These are phyloP conservation scores for Diaporthe sp. DNA, from an alignment of 2,329 filamentous ascomycete genomes.

Conservation along the genomic window DNA sequence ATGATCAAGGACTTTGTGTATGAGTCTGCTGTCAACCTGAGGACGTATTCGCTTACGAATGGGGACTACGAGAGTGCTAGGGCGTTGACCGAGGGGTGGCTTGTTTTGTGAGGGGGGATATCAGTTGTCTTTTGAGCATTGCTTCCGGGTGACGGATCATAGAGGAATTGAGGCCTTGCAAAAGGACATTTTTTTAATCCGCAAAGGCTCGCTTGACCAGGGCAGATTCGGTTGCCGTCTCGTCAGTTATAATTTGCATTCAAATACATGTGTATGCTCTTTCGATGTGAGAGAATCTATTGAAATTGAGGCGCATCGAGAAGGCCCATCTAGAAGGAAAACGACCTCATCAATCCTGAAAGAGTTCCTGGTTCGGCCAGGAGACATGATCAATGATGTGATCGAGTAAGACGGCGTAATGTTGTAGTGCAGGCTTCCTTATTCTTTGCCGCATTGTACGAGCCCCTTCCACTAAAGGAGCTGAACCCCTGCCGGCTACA, in stretches of 20 bases:
- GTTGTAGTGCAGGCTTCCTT: not conserved
- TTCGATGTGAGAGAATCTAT: not conserved
- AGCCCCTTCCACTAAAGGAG: not conserved
- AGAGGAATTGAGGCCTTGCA: conserved; percentile 3
- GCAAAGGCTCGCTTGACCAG: not conserved
- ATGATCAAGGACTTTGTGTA: conserved; percentile 67
- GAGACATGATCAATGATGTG: not conserved
- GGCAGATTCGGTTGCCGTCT: not conserved
- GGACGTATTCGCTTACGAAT: conserved; percentile 72
- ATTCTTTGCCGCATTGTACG: too few relatives aligned
- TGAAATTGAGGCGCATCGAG: too few relatives aligned
- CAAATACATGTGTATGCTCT: too few relatives aligned
- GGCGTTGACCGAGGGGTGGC: conserved; percentile 68
- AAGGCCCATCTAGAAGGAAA: not conserved
- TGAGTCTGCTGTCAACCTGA: conserved; percentile 81
- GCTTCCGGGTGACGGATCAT: not conserved
- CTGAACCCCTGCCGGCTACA: not conserved
- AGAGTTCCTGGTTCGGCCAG: not conserved
- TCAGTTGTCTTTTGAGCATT: too few relatives aligned
- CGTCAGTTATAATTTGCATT: too few relatives aligned
- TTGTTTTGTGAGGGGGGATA: conserved; percentile 55
- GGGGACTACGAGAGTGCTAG: conserved; percentile 72
- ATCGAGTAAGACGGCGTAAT: conserved; percentile 2
- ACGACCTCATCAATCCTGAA: not conserved
- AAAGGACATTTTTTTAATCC: not conserved